These are phyloP conservation scores for Helicostylum pulchrum DNA, from an alignment of 192 early-diverging fungal genomes.

Conservation along the genomic window DNA sequence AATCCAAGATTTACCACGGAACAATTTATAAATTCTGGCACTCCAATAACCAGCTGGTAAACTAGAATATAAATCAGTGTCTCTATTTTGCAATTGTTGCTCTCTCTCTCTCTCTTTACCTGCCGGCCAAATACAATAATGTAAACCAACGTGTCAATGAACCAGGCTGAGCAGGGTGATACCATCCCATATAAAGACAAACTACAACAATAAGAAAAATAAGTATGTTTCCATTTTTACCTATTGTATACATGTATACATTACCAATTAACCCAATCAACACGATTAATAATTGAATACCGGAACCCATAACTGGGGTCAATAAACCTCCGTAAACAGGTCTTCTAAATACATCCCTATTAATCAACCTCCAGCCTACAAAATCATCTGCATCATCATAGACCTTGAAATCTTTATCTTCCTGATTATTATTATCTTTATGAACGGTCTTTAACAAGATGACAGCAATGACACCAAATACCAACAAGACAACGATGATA, in stretches of 20 bases:
- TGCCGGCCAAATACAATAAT: conserved; percentile 50
- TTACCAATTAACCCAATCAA: conserved; percentile 38
- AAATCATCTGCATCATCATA: conserved; percentile 51
- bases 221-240: background rate
- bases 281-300: conserved; percentile 66
- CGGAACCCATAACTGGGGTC: conserved; percentile 70
- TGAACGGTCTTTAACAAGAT: conserved; percentile 66
- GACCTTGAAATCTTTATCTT: conserved; percentile 45
- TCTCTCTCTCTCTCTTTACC: conserved; percentile 16
- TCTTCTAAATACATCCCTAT: conserved; percentile 74
- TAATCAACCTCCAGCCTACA: conserved; percentile 74
- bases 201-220: background rate
- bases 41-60: conserved; percentile 64
- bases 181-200: conserved; percentile 7
- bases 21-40: conserved; percentile 67
- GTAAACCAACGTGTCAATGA: conserved; percentile 15
- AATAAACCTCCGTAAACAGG: conserved; percentile 62
- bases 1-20: conserved; percentile 66
- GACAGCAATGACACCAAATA: conserved; percentile 62
- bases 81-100: no score
- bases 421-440: conserved; percentile 50
- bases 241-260: background rate
- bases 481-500: conserved; percentile 58
- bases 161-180: conserved; percentile 27
- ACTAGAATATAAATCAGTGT: conserved; percentile 9